Percentiles rank a stretch among this genome's conserved stretches.
Conservation (phyloP, 441 rosid genomes). For the Populus hybrid region DNA sequence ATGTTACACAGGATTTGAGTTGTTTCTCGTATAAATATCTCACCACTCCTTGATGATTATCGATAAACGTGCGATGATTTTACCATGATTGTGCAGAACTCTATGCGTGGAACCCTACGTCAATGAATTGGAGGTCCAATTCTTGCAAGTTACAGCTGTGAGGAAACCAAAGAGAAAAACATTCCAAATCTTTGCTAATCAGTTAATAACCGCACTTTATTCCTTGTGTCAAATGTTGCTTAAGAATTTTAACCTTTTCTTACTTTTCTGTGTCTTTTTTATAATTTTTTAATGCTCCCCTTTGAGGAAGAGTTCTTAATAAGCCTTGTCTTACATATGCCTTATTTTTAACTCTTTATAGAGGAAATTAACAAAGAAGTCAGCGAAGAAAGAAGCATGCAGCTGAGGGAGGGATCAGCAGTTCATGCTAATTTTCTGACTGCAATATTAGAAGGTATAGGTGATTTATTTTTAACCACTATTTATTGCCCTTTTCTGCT, state of each 20-base stretch:
- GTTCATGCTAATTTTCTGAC: neutral
- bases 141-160: neutral
- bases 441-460: neutral
- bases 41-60: neutral
- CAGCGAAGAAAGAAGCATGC: neutral
- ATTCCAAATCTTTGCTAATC: neutral
- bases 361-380: neutral
- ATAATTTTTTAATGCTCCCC: neutral
- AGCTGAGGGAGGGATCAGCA: neutral
- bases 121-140: neutral
- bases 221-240: constrained; percentile 2
- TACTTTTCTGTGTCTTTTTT: neutral
- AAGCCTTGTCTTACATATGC: neutral
- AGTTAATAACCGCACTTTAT: neutral
- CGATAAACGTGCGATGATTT: constrained; percentile 17
- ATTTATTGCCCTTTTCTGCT: no score
- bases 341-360: no score
- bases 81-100: neutral
- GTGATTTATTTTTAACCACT: no score
- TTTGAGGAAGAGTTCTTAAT: constrained; percentile 15
- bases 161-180: neutral
- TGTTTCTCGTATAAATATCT: neutral
- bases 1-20: no score
- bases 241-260: neutral
- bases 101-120: neutral